Conservation (phyloP, 768 basidiomycete genomes). For the Termitomyces sp. region DNA sequence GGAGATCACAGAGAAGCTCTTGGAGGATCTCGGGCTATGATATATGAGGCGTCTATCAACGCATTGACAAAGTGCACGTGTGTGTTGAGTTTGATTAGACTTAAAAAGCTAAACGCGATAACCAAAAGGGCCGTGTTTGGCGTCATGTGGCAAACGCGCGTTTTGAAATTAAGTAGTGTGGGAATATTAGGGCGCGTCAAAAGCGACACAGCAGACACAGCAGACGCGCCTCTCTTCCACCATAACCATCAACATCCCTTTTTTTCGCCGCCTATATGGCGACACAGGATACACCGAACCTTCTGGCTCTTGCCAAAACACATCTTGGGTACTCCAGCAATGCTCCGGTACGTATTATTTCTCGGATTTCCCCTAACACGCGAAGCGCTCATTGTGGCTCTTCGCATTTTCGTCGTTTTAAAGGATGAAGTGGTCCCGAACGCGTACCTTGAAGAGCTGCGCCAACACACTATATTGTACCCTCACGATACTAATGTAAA, state of each 20-base stretch:
- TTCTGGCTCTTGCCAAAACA: slow-evolving; percentile 11
- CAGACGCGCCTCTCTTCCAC: not conserved
- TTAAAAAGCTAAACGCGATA: not conserved
- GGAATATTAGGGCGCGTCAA: slow-evolving; percentile 18
- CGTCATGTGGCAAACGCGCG: slow-evolving; percentile 2
- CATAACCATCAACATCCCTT: not conserved
- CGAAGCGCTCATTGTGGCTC: not conserved
- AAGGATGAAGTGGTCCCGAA: slow-evolving; percentile 25
- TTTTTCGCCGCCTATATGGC: slow-evolving; percentile 9
- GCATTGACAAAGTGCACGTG: not conserved
- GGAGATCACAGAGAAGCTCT: slow-evolving; percentile 13
- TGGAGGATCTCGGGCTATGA: slow-evolving; percentile 6
- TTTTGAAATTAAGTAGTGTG: slow-evolving; percentile 14
- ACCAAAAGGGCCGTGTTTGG: not conserved
- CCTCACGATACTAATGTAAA: slow-evolving; percentile 35
- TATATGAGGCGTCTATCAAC: not conserved
- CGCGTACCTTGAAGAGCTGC: slow-evolving; percentile 35
- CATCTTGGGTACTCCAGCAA: slow-evolving; percentile 12
- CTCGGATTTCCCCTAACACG: not conserved
- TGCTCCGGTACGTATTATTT: slow-evolving; percentile 13
- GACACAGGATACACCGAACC: not conserved
- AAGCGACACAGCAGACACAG: not conserved
- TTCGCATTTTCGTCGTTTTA: not conserved
- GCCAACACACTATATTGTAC: slow-evolving; percentile 29
- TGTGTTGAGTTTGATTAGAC: not conserved